Percentiles rank a stretch among this genome's conserved stretches.
phyloP scores from a whole-genome alignment of 441 rosid genomes.

The Macaranga tanarius region DNA sequence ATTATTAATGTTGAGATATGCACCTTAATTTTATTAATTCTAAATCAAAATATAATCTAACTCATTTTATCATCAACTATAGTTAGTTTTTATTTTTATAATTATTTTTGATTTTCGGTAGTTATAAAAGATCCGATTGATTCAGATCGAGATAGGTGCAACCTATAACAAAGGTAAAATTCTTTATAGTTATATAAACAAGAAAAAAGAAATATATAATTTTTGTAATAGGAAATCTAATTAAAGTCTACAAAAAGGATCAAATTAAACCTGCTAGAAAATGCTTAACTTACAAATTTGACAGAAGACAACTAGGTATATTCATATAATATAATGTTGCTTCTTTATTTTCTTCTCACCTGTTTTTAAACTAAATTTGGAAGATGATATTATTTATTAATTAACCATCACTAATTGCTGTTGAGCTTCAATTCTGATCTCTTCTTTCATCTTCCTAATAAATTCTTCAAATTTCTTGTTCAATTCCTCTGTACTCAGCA shows the following conservation, averaged over 20 bases:
- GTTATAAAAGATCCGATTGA: no score
- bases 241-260: background rate
- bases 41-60: no score
- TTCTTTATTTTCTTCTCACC: background rate
- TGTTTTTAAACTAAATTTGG: background rate
- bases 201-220: background rate
- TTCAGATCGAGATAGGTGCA: no score
- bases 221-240: background rate
- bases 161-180: no score
- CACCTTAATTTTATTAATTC: no score
- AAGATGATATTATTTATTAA: background rate
- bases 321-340: background rate
- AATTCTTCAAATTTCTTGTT: conserved; percentile 77
- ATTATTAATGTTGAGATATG: no score
- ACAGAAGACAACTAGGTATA: background rate
- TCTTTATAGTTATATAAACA: background rate
- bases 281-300: background rate
- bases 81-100: no score
- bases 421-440: conserved; percentile 39
- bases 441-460: conserved; percentile 56
- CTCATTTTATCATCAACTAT: no score
- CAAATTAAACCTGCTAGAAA: no score
- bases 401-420: conserved; percentile 43
- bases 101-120: no score
- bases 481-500: conserved; percentile 55